Evolutionary conservation across 2,329 filamentous ascomycete genomes (phyloP), one percentile per base, ranked within the genome.

Genomic region (Purpureocillium takamizusanense): DNA sequence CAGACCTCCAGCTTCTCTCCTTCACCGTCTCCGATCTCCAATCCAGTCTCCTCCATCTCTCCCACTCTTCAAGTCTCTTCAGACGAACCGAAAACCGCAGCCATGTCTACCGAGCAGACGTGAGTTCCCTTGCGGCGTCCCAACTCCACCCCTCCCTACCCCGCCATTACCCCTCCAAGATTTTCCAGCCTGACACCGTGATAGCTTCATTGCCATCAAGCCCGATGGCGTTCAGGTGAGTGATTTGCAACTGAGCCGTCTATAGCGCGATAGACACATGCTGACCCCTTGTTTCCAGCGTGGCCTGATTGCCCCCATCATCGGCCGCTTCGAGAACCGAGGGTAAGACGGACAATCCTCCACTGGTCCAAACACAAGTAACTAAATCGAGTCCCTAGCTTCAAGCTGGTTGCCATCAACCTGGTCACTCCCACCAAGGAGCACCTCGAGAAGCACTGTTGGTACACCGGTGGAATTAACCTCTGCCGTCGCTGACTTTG

Each of bases 201-300:
- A 54, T 60, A 97, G 90, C 76, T 97, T 97, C 86, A 97, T 97
- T 79, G 92, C 92, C 66, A 87, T 98, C 81, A 98, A 98, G 88
- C 92, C 90, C 58, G 92, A 97, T 74, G 92, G 92, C 69, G 92
- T 97, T 73, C 92, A 95, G 83, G 88, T 94, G 82, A 54, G 71
- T 44, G 30, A 33, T 36, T 21, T 41, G 36, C 8, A 13, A 25
- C 23, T 33, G 3, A 12, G 28, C 12, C 13, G 10, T 17, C n/a
- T 32, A 16, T 21, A 30, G 3, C 13, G 14, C 31, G 11, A 4
- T 6, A 7, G 21, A 31, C 27, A 7, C 25, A 46, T 25, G 21
- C 52, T 57, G 41, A 57, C 50, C 45, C 10, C 27, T 3, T 37
- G 15, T 31, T 17, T 36, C 44, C 62, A 95, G 89, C 90, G 92